Conservation (phyloP, 1,284 basidiomycete species). For the Farysia itapuensis region DNA sequence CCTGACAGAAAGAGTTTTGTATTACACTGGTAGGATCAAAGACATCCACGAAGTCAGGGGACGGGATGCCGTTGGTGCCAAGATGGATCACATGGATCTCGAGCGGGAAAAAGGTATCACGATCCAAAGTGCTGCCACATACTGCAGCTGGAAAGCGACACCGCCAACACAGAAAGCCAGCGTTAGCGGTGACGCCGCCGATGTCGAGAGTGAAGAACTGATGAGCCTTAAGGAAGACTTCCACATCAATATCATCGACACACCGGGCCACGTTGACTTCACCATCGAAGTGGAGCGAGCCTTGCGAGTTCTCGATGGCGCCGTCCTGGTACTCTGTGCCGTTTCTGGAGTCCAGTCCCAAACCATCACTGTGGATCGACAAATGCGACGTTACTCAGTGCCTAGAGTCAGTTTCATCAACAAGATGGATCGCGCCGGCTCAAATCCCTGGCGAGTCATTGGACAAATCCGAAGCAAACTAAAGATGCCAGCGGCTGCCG, state of each 20-base stretch:
- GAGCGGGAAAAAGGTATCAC: conserved; percentile 99
- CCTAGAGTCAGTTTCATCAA: conserved; percentile 96
- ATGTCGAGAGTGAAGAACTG: conserved; percentile 26
- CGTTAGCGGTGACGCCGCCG: conserved; percentile 59
- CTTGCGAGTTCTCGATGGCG: conserved; percentile 92
- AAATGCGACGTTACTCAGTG: conserved; percentile 94
- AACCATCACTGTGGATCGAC: conserved; percentile 97
- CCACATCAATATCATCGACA: conserved; percentile 98
- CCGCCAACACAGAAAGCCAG: conserved; percentile 60
- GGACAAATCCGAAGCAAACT: conserved; percentile 89
- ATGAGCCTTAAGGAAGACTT: conserved; percentile 69
- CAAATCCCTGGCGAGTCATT: conserved; percentile 94
- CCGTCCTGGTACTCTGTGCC: conserved; percentile 92
- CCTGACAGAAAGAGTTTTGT: conserved; percentile 93
- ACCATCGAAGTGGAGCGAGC: conserved; percentile 99
- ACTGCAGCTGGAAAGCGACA: conserved; percentile 87
- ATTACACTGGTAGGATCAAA: conserved; percentile 91
- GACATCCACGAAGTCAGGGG: conserved; percentile 98
- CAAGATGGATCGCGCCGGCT: conserved; percentile 98
- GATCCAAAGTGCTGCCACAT: conserved; percentile 97
- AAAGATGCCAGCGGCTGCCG: conserved; percentile 87
- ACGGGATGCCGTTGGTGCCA: conserved; percentile 91
- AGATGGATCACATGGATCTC: conserved; percentile 99
- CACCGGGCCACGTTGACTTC: conserved; percentile 99
- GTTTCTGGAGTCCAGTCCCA: conserved; percentile 96